Evolutionary conservation across 805 yeast species (phyloP), one percentile per base, ranked within the genome.

Genomic region (Yarrowia sp.): DNA sequence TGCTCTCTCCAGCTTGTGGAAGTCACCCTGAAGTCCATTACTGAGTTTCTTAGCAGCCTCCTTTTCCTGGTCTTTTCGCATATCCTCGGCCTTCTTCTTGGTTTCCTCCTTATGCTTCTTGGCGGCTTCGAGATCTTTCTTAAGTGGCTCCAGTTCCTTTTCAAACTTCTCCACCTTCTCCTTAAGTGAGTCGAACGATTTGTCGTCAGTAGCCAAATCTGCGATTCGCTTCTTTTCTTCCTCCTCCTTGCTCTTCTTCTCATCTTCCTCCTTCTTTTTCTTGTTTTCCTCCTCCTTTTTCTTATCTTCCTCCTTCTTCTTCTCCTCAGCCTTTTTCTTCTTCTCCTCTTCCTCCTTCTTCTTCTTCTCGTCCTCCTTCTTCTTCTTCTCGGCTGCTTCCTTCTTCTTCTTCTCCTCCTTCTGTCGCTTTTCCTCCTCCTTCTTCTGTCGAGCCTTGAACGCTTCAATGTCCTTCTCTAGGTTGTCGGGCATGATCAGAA

Each of bases 351-450:
- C 63, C 1, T 41, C 49, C 40, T 56, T 40, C 49, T 30, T 4
- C 40, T 56, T 38, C 38, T 43, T 40, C 33, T 58, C 41, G 5
- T 41, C 51, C 1, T 30, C 63, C 1, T 19, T 51, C 51, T 58
- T 51, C 51, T 32, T 22, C 51, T 58, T 28, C 17, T 56, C n/a
- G n/a, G n/a, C n/a, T n/a, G n/a, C n/a, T n/a, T 58, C 63, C 51
- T 32, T 22, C 51, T 58, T 28, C 17, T 56, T 40, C 48, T 38
- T 40, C 16, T 40, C 36, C 26, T 56, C 36, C 32, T 51, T 33
- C 22, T 4, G 2, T 4, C 19, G 28, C 17, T 24, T 33, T 16
- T 51, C 32, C 24, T 35, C 43, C 58, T 22, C 43, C 58, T 30
- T 43, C 28, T 21, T 32, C 56, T 44, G 21, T 1, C 51, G 51